Evolutionary conservation across 306 rosid genomes (phyloP), one percentile per base, ranked within the genome.

Genomic region (Elaeagnus macrophylla): DNA sequence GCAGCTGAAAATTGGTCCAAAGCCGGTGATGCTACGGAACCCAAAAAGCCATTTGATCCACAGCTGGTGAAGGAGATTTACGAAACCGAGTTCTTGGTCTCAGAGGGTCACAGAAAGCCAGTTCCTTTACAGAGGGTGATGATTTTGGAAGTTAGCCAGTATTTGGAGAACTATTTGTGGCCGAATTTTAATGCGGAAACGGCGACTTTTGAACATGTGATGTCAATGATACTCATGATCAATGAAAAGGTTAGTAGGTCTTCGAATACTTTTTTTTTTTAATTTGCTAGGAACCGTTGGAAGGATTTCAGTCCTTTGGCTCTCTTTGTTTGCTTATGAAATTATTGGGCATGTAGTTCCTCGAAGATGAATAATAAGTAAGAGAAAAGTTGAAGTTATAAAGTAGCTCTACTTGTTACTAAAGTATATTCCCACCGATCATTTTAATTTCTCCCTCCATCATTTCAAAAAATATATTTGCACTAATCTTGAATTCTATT

Each of bases 111-210:
- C 48, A 66, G 79, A 12, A 86, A 82, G 63, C 69, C 99, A 11
- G 93, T 91, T 37, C 95, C 96, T 2, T 67, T 87, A 67, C 96
- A 87, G 80, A 83, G 99, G 59, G 96, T 87, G 5, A 91, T 87
- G 96, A 80, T 91, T 48, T 64, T 91, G 37, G 99, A 91, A 77
- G 99, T 91, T 66, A 84, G 95, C 56, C 96, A 84, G 89, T 91
- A 87, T 38, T 66, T 87, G 66, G 99, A 87, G 81, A 87, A 91
- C 78, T 84, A 82, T 48, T 58, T 87, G 7, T 91, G 91, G 85
- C 95, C 87, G 1, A 80, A 87, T 79, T 91, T 87, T 52, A 85
- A 87, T 16, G 62, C 95, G 38, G 58, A 63, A 49, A 25, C 77
- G 12, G 89, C 96, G 9, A 71, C 89, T 8, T 91, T 84, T 47